Base-by-base conservation (phyloP, 176 grass and related monocot species). In the Eragrostis curvula region DNA sequence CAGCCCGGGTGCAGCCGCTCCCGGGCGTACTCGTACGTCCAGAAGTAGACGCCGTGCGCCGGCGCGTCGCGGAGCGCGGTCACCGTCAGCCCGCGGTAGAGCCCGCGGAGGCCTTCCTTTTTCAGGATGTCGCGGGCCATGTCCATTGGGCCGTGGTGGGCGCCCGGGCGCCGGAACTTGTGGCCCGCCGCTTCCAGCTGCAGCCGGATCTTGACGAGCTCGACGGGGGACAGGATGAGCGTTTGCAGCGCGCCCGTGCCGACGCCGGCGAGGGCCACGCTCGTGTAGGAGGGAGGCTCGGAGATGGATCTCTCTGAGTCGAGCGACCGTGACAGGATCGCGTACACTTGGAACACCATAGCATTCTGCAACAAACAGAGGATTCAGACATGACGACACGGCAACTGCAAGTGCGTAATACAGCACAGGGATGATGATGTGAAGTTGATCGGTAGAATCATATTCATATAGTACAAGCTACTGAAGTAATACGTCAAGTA, bases 11-110 rank as follows among this genome's bases (percentile, higher is more conserved):
- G 96, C 56, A 99, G 77, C 47, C 79, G 52, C 82, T 99, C 96
- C 29, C 96, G 74, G 0, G 82, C 89, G 60, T 79, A 89, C 87
- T 99, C 96, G 66, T 99, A 99, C 29, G 90, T 91, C 90, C 85
- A 93, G 88, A 99, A 99, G 91, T 99, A 99, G 36, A 99, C 93
- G 71, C 96, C 96, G 75, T 96, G 89, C 9, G 96, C 76, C n/a
- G 96, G 96, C 55, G 96, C 93, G 84, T 99, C 96, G 39, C 96
- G 89, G 62, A 99, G 87, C 61, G 87, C 87, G 12, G 93, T 99
- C 59, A 95, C 92, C 41, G 79, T 25, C 18, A 98, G 89, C 3
- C 96, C 96, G 1, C 93, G 88, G 90, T 95, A 98, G 29, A 95
- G 43, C 27, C 96, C 96, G 56, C 80, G 81, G 27, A 88, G 20